Conservation (phyloP, 2,329 filamentous ascomycete genomes). For the Fusarium longipes region DNA sequence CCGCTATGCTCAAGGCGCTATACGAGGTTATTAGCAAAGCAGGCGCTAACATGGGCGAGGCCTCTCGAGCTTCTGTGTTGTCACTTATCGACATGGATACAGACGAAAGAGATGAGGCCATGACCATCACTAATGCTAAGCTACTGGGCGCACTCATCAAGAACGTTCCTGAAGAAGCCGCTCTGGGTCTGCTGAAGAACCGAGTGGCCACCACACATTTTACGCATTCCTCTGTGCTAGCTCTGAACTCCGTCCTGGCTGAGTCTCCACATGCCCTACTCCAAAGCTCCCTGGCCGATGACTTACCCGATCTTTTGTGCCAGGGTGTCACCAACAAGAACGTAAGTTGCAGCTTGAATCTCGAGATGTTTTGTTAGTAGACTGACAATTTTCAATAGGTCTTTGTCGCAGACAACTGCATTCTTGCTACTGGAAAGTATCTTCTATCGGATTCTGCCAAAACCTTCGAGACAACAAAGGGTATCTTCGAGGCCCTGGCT, state of each 20-base stretch:
- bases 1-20: slow-evolving; percentile 95
- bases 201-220: slow-evolving; percentile 83
- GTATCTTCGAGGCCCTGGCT: slow-evolving; percentile 82
- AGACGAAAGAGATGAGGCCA: slow-evolving; percentile 78
- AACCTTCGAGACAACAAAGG: slow-evolving; percentile 80
- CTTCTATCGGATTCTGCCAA: slow-evolving; percentile 76
- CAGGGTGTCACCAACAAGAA: slow-evolving; percentile 82
- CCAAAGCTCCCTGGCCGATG: slow-evolving; percentile 73
- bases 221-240: slow-evolving; percentile 82
- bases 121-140: slow-evolving; percentile 90
- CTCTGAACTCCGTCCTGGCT: slow-evolving; percentile 87
- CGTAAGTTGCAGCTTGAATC: slow-evolving; percentile 61
- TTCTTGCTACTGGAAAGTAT: slow-evolving; percentile 91
- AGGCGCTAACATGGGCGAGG: slow-evolving; percentile 92
- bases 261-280: slow-evolving; percentile 80
- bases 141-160: slow-evolving; percentile 90
- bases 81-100: slow-evolving; percentile 87
- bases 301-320: slow-evolving; percentile 80
- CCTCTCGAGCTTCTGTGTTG: slow-evolving; percentile 86
- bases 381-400: slow-evolving; percentile 59
- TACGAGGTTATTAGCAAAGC: slow-evolving; percentile 98
- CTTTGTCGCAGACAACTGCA: slow-evolving; percentile 88
- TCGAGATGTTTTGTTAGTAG: neutral
- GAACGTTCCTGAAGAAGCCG: slow-evolving; percentile 80
- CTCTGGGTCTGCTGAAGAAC: slow-evolving; percentile 69